These are phyloP conservation scores for Scorias spongiosa DNA, from an alignment of 2,329 filamentous ascomycete genomes.

Conservation along the genomic window DNA sequence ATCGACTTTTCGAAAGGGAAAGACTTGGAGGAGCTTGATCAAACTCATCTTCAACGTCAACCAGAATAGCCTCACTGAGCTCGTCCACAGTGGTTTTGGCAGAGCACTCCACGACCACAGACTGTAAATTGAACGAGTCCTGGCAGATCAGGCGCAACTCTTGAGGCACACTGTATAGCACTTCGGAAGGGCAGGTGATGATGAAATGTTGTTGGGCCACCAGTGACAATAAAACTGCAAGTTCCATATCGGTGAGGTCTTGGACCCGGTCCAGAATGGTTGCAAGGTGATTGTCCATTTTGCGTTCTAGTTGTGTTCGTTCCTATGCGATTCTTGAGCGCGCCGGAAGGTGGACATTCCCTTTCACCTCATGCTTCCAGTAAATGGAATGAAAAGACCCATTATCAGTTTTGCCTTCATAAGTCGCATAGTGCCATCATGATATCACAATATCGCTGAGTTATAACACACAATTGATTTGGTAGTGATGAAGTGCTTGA, in stretches of 20 bases:
- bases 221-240: conserved; percentile 70
- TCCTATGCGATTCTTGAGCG: too few relatives aligned
- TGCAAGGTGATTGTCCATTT: neutral
- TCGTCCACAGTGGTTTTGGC: conserved; percentile 62
- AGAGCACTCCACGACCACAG: conserved; percentile 57
- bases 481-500: too few relatives aligned
- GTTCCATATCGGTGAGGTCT: conserved; percentile 70
- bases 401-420: too few relatives aligned
- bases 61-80: conserved; percentile 57
- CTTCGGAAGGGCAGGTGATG: conserved; percentile 27
- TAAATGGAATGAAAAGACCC: too few relatives aligned
- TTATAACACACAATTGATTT: too few relatives aligned
- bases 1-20: neutral
- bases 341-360: too few relatives aligned
- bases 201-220: conserved; percentile 76
- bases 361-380: too few relatives aligned
- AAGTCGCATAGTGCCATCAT: too few relatives aligned
- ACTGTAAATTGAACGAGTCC: conserved; percentile 57
- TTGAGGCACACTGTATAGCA: conserved; percentile 34
- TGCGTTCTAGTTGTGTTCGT: too few relatives aligned
- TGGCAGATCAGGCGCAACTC: conserved; percentile 46
- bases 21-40: conserved; percentile 3
- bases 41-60: conserved; percentile 17
- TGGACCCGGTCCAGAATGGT: conserved; percentile 42
- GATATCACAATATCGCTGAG: too few relatives aligned